Evolutionary conservation across 2,329 filamentous ascomycete species (phyloP).

Genomic region (Diaporthe capsici): DNA sequence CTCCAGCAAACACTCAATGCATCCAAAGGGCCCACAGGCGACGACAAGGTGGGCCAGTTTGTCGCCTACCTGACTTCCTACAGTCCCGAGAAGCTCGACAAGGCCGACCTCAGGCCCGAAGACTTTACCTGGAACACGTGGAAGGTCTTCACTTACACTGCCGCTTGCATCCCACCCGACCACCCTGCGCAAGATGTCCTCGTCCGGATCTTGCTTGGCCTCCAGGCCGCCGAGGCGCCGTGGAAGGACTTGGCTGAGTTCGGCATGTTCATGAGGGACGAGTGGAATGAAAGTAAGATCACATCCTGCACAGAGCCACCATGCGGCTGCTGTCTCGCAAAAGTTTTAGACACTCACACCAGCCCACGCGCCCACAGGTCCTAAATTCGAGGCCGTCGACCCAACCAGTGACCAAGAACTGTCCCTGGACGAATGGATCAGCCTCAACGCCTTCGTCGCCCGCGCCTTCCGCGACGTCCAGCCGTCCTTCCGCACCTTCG

Average conservation of each 20-base stretch:
- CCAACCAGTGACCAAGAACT: background rate
- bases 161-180: background rate
- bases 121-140: background rate
- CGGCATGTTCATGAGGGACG: background rate
- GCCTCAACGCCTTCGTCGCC: conserved; percentile 7
- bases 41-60: background rate
- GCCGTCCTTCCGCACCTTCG: conserved; percentile 2
- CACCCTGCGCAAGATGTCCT: background rate
- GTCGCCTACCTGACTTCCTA: conserved; percentile 21
- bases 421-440: conserved; percentile 1
- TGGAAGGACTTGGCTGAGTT: background rate
- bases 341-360: background rate
- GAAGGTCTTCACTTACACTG: background rate
- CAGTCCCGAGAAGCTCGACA: conserved; percentile 1
- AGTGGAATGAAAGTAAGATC: conserved; percentile 8
- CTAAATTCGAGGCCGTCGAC: background rate
- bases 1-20: background rate
- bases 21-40: background rate
- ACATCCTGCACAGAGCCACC: background rate
- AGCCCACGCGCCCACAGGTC: background rate
- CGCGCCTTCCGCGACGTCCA: background rate
- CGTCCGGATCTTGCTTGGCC: conserved; percentile 7
- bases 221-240: background rate
- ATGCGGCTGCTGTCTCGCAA: background rate
- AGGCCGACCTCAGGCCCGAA: background rate